Conservation (phyloP, 176 grass and related monocot species). For the Dactylis glomerata region DNA sequence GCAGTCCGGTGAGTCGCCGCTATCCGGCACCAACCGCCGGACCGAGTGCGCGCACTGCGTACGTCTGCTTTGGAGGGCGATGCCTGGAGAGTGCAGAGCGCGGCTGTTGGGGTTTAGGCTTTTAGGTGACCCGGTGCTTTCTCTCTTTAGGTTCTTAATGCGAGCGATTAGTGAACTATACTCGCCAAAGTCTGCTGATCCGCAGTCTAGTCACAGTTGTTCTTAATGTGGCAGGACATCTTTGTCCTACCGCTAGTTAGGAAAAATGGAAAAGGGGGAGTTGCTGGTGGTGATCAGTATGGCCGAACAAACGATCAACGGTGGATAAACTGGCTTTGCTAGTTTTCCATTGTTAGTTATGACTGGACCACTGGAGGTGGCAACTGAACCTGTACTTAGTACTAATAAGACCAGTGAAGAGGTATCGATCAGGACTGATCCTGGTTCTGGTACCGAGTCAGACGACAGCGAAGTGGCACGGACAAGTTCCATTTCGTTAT, state of each 20-base stretch:
- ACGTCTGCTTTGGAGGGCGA: background rate
- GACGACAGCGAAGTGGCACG: too few species aligned
- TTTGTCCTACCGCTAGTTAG: background rate
- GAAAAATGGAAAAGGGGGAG: background rate
- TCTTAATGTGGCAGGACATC: background rate
- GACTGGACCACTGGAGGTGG: too few species aligned
- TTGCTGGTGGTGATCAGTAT: background rate
- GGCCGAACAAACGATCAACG: background rate
- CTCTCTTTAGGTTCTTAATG: constrained; percentile 19
- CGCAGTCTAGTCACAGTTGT: background rate
- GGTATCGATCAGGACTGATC: too few species aligned
- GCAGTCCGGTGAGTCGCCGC: constrained; percentile 44
- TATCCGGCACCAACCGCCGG: constrained; percentile 39
- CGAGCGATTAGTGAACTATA: background rate
- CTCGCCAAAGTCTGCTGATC: background rate
- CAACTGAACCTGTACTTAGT: too few species aligned
- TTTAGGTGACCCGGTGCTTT: background rate
- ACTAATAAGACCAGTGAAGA: too few species aligned
- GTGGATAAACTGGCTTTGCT: background rate
- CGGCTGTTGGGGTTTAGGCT: background rate
- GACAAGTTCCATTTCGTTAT: background rate
- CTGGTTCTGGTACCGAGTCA: too few species aligned
- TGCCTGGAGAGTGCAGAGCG: background rate
- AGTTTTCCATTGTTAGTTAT: too few species aligned
- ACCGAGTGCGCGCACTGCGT: background rate